Base-by-base conservation (phyloP, 2,329 filamentous ascomycete species). In the Pyrenophora teres region DNA sequence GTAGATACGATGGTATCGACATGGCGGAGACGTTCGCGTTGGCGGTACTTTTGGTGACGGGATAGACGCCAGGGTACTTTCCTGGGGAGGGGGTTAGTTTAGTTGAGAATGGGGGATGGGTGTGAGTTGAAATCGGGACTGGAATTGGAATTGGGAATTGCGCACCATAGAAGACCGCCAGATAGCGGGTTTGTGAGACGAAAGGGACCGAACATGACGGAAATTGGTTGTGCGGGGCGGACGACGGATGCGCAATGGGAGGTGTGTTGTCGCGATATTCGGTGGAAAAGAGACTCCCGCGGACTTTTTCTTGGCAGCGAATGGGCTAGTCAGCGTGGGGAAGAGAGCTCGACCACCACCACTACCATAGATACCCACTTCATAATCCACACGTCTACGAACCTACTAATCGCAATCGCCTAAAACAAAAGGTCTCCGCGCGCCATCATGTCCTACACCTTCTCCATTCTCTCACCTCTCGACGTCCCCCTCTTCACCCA, bases 21-120 rank as follows among this genome's bases (percentile, higher is more conserved):
- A 46, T 87, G 52, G 37, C 67, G 63, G 6, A 70, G 59, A 58
- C 89, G 87, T 58, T 65, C 57, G 50, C 67, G 67, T 0, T 70
- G 67, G 19, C 65, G 57, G 61, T 67, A 69, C 49, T 69, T 70
- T 46, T 70, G 67, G 73, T 90, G 91, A 63, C 85, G 82, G 52
- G 94, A 99, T 70, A 99, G 85, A 56, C 94, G 88, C 92, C 92
- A 99, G 64, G 94, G 94, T 67, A 89, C 92, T 85, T 99, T 99
- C 94, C 90, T 86, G 65, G 3, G 19, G 3, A 21, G 19, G 19
- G 19, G 19, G 19, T 21, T 21, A 21, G 19, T 21, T 15, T 15
- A 15, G 15, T 15, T 15, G 15, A 15, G 15, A 5, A 21, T 21
- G 19, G 19, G 19, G 3, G 3, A 21, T 21, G 19, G 19, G 3